Evolutionary conservation across 106 monocot genomes (phyloP), one percentile per base, ranked within the genome.

Genomic region (Xerophyta viscosa): DNA sequence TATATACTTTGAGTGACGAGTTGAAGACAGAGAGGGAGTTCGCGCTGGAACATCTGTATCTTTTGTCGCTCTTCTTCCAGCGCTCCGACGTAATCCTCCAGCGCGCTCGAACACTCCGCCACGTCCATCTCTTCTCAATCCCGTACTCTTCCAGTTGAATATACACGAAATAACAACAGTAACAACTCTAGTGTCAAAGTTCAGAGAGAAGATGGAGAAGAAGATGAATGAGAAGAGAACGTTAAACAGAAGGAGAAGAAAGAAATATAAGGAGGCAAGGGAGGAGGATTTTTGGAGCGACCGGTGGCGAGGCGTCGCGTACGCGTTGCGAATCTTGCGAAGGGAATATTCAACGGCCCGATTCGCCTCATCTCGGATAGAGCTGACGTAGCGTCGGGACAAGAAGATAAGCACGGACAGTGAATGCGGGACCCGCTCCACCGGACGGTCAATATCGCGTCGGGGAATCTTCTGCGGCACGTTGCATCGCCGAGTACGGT

Each of bases 11-110:
- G 62, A 18, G 66, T 54, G 52, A 81, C 67, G 66, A 81, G 74
- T 0, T 75, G 57, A 24, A 75, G 57, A 52, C 62, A 63, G 23
- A 81, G 80, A 8, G 80, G 80, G 4, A 81, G 66, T 62, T 74
- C 80, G 3, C 74, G 64, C 22, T 62, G 60, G 60, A 79, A 79
- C 37, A 73, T 60, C 54, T 59, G 57, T 47, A 79, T 79, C 78
- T 79, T 79, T 19, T 46, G 29, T 21, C 41, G 41, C 64, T 79
- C 78, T 43, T 55, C 68, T 59, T 79, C 68, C 2, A 79, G 62
- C 9, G 78, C 78, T 3, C 51, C 62, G 0, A 73, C 42, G 48
- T 64, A 79, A 22, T 68, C 72, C 45, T 29, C 23, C 46, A 44
- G 28, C 26, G 45, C 22, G 19, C 62, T 13, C 11, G 47, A 54